A percentile compares a stretch with the other conserved stretches of the same genome.
Conservation (phyloP, 1,284 basidiomycete species). For the Heliocybe sulcata region DNA sequence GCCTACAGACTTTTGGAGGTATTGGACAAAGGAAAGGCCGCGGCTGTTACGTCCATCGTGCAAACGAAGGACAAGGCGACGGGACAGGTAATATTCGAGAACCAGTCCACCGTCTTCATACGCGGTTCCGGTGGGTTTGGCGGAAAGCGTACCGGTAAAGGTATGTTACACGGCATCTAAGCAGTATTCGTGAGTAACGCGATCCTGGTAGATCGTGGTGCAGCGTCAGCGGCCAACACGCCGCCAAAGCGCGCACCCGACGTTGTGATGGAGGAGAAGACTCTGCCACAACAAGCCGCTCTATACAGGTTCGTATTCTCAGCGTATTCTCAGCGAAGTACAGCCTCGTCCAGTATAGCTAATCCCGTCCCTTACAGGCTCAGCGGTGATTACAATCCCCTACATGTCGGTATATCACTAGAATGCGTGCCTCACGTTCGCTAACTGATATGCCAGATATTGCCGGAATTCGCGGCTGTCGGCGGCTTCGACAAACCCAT, state of each 20-base stretch:
- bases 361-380: constrained; percentile 35
- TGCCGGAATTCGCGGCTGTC: constrained; percentile 88
- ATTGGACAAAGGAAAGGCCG: constrained; percentile 84
- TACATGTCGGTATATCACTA: constrained; percentile 72
- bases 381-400: constrained; percentile 87
- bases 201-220: constrained; percentile 68
- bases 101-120: constrained; percentile 89
- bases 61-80: constrained; percentile 76
- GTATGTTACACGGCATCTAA: constrained; percentile 30
- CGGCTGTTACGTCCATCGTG: constrained; percentile 75
- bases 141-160: constrained; percentile 80
- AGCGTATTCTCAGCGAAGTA: no score
- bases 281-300: constrained; percentile 76
- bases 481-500: constrained; percentile 95
- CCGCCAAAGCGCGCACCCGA: constrained; percentile 84
- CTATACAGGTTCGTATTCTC: constrained; percentile 63
- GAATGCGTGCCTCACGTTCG: no score
- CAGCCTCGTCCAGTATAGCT: constrained; percentile 5
- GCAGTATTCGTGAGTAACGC: not conserved
- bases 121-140: constrained; percentile 95
- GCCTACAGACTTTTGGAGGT: constrained; percentile 63
- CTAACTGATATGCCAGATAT: no score
- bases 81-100: constrained; percentile 86
- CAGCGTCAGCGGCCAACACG: constrained; percentile 80
- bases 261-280: constrained; percentile 84